Evolutionary conservation across 2,329 filamentous ascomycete species (phyloP).

Genomic region (Neodidymelliopsis sp.): DNA sequence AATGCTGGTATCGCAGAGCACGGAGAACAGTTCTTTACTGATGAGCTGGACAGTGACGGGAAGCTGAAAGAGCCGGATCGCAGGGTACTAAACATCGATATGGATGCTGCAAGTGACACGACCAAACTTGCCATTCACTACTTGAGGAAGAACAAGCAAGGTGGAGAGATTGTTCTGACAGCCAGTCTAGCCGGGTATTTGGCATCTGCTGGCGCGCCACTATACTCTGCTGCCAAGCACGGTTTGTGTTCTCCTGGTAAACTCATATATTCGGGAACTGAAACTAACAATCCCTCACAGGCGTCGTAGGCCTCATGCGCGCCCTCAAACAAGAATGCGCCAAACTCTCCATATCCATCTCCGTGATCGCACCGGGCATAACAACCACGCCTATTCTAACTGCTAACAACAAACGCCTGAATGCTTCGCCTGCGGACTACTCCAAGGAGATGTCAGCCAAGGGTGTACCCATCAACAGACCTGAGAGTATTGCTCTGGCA

Average conservation of each 20-base stretch:
- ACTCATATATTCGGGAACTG: background rate
- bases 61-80: constrained; percentile 57
- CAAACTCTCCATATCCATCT: constrained; percentile 55
- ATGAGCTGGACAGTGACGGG: constrained; percentile 51
- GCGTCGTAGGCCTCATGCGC: constrained; percentile 59
- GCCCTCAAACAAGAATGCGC: constrained; percentile 59
- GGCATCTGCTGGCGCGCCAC: constrained; percentile 56
- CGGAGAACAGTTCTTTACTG: constrained; percentile 59
- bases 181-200: constrained; percentile 60
- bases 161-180: constrained; percentile 57
- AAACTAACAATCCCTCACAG: constrained; percentile 16
- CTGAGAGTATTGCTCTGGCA: constrained; percentile 53
- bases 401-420: constrained; percentile 40
- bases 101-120: constrained; percentile 57
- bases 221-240: constrained; percentile 61
- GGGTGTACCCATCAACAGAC: constrained; percentile 58
- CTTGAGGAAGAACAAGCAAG: constrained; percentile 50
- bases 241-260: constrained; percentile 35
- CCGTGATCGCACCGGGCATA: constrained; percentile 58
- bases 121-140: constrained; percentile 59
- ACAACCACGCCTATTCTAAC: constrained; percentile 57
- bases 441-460: constrained; percentile 53
- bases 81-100: constrained; percentile 55
- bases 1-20: constrained; percentile 60
- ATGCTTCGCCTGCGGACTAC: constrained; percentile 48